Conservation (phyloP, 164 flowering plant genomes). For the Vitis vinifera region ASM3070453v1 NC_081810.1:5096001-5096500, state of each 20-base stretch:
- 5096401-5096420: slow-evolving; percentile 99
- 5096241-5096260: slow-evolving; percentile 97
- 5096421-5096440: slow-evolving; percentile 61
- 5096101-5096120: too few species aligned
- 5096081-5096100: too few species aligned
- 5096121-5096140: too few species aligned
- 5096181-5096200: too few species aligned
- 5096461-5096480: too few species aligned
- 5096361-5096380: slow-evolving; percentile 97
- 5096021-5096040: slow-evolving; percentile 98
- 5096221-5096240: slow-evolving; percentile 96
- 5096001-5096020: slow-evolving; percentile 94
- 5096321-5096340: slow-evolving; percentile 98
- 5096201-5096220: slow-evolving; percentile 7
- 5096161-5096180: too few species aligned
- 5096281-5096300: slow-evolving; percentile 97
- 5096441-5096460: not conserved
- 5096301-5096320: slow-evolving; percentile 84
- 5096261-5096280: slow-evolving; percentile 92
- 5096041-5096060: slow-evolving; percentile 64
- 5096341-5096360: slow-evolving; percentile 98
- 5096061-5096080: too few species aligned
- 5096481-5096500: too few species aligned
- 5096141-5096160: too few species aligned
- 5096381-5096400: slow-evolving; percentile 99